Evolutionary conservation across 139 green algal genomes (phyloP), one percentile per base, ranked within the genome.

Genomic region (Nannochloris sp.): DNA sequence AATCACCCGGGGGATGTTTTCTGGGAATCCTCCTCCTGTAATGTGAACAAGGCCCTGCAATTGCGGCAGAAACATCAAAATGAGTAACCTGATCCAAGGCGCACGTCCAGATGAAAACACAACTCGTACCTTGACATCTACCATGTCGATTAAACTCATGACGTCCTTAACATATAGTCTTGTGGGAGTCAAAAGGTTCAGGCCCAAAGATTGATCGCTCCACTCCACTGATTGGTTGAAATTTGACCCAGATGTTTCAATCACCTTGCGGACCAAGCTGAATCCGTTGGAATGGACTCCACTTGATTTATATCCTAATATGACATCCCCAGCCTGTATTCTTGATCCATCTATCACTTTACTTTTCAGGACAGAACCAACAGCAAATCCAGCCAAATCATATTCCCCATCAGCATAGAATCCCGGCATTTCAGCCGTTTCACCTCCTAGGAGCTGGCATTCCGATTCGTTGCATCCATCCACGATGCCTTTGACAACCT

Each of bases 391-490:
- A 16, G 90, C 94, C 53, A 98, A 79, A 80, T 98, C 92, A 72
- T 98, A 98, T 73, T 98, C 92, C 33, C 90, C 93, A n/a, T 79
- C 74, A n/a, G 77, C 55, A 76, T 98, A 98, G 62, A 98, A 96
- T 28, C 91, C 92, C 5, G 91, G 92, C 92, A 98, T 98, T 81
- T 98, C 92, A 5, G 92, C 92, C 1, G 92, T 98, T 84, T 98
- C 92, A 29, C 92, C 92, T 20, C 92, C 92, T 36, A 98, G 70
- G 59, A 98, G 75, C 5, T 74, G 63, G 72, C 92, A 98, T 60
- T 85, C 87, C 0, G 77, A 86, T 76, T 96, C 76, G 23, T 69
- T 72, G 85, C 92, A 98, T 31, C 91, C 92, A 23, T 96, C 89
- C 49, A 98, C 88, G 61, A 98, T 98, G 61, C 92, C 92, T 75